Conservation (phyloP, 1,284 basidiomycete species). For the Sporisorium sorghi region DNA sequence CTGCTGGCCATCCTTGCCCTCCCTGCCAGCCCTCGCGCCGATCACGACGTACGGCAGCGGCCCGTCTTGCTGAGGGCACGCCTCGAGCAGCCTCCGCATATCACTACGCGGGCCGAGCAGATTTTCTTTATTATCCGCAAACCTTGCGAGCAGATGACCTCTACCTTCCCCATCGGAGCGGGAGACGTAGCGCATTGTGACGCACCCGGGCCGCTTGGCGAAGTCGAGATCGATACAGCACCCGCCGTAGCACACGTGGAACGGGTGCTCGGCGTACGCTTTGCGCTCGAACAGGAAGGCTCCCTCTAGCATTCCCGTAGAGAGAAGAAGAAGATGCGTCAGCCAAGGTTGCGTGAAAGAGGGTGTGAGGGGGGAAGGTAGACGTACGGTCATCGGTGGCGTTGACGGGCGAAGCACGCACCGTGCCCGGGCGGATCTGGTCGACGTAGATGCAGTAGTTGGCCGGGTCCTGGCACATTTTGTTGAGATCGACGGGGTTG, state of each 20-base stretch:
- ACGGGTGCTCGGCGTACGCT: neutral
- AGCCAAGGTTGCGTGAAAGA: too few species aligned
- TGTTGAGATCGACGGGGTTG: constrained; percentile 12
- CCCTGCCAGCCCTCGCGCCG: neutral
- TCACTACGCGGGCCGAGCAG: constrained; percentile 17
- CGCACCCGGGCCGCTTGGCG: constrained; percentile 11
- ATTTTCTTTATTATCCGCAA: constrained; percentile 14
- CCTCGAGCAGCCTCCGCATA: constrained; percentile 13
- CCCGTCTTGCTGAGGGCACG: constrained; percentile 3
- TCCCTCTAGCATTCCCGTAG: too few species aligned
- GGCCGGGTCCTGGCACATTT: constrained; percentile 9
- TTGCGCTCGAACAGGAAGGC: constrained; percentile 20
- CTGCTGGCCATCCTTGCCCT: neutral
- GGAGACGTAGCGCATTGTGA: constrained; percentile 12
- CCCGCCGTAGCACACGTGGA: constrained; percentile 29
- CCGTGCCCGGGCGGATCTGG: constrained; percentile 16
- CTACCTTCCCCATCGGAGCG: neutral
- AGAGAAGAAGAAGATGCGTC: neutral
- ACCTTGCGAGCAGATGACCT: constrained; percentile 32
- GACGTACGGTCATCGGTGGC: constrained; percentile 40
- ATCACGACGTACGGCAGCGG: constrained; percentile 34
- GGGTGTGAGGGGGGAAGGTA: too few species aligned
- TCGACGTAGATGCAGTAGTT: constrained; percentile 49
- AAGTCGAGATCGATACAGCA: constrained; percentile 32
- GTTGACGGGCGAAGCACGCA: constrained; percentile 12